Base-by-base conservation (phyloP, 2,329 filamentous ascomycete species). In the Cryphonectria naterciae region DNA sequence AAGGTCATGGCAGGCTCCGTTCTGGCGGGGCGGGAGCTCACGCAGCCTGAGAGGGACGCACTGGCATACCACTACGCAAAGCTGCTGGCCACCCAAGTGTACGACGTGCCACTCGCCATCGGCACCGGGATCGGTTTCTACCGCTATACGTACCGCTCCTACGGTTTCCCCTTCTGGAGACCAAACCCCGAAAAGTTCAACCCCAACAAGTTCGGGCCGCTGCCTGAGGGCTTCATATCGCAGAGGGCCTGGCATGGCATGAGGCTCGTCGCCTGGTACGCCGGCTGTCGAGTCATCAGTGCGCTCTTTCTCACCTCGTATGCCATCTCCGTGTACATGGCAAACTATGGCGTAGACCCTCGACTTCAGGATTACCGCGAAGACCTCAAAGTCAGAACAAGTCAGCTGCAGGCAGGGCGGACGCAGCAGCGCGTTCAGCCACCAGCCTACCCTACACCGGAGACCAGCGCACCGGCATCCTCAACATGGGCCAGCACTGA, bases 131-230 rank as follows among this genome's bases (percentile, higher is more conserved):
- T 67, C 2, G 74, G 70, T 61, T 41, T 79, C 1, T 79, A 75
- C 46, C 70, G 74, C 13, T 76, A 77, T 5, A 78, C 80, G 56
- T 73, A 73, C 28, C 17, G 25, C 32, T 79, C 75, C 4, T 83
- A 80, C 74, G 78, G 77, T 7, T 85, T 85, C 73, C 82, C 83
- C 22, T 78, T 85, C 56, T 81, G 78, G 75, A 77, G 75, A 52
- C 81, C 82, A 2, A 78, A 80, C 61, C 74, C 76, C 52, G 65
- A 70, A 28, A 74, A 63, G 39, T 79, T 81, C 52, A 75, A 80
- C 68, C 79, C 80, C 11, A 41, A 68, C 41, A 67, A 70, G 17
- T 82, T 82, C 61, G 80, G 81, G 4, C 39, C 79, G n/a, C 56
- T 80, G 1, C 76, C 72, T 3, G 64, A 56, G 41, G 80, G 80